These are phyloP conservation scores for Lentinula boryana DNA, from an alignment of 768 basidiomycete species.

Conservation along the genomic window DNA sequence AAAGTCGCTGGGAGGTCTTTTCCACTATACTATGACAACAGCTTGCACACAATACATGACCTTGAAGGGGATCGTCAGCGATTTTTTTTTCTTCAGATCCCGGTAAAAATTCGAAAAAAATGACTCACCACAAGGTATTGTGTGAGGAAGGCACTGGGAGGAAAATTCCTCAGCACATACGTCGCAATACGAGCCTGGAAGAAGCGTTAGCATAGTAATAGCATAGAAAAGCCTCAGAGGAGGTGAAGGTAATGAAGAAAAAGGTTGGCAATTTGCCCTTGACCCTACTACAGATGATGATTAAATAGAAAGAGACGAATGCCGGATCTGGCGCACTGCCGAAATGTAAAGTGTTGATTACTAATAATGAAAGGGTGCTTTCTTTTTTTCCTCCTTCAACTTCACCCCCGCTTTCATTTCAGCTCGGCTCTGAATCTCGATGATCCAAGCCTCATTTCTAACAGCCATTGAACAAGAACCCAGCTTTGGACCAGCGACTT, in stretches of 20 bases:
- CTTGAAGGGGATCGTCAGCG: conserved; percentile 28
- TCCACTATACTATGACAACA: conserved; percentile 80
- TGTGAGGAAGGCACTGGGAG: conserved; percentile 67
- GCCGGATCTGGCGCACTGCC: neutral
- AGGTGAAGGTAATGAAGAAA: conserved; percentile 25
- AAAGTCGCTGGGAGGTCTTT: conserved; percentile 64
- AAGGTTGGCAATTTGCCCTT: conserved; percentile 8
- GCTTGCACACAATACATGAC: conserved; percentile 72
- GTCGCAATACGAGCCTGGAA: conserved; percentile 80
- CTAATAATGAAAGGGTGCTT: neutral
- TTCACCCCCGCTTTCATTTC: neutral
- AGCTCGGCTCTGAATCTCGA: neutral
- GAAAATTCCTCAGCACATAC: conserved; percentile 87
- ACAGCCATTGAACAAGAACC: neutral
- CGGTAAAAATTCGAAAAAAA: conserved; percentile 15
- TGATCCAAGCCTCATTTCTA: neutral
- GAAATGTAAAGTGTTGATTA: neutral
- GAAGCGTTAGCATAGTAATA: conserved; percentile 71
- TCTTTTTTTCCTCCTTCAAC: neutral
- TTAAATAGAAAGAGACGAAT: neutral
- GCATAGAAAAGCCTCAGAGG: conserved; percentile 32
- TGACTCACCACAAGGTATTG: conserved; percentile 71
- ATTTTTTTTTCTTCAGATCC: neutral
- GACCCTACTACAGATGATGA: neutral
- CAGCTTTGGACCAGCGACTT: neutral